phyloP scores from a whole-genome alignment of 768 basidiomycete species.

The Tulasnella sp. region DNA sequence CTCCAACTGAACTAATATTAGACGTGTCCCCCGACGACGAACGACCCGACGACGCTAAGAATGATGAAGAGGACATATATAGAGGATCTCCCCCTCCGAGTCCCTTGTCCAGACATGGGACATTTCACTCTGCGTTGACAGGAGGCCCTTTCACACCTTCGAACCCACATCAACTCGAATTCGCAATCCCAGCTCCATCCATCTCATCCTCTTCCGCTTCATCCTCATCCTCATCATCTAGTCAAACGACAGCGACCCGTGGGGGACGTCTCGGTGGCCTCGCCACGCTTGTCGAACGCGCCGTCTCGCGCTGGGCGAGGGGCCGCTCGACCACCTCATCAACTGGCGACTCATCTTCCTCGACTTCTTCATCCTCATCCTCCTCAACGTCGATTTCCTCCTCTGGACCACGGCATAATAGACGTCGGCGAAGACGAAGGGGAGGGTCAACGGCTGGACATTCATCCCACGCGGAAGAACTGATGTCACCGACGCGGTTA shows the following conservation, averaged over 20 bases:
- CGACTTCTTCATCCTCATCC: slow-evolving; percentile 32
- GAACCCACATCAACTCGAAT: slow-evolving; percentile 23
- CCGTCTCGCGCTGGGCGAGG: slow-evolving; percentile 63
- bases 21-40: no score
- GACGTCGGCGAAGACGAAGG: slow-evolving; percentile 35
- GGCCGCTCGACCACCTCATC: slow-evolving; percentile 12
- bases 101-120: background rate
- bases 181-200: slow-evolving; percentile 24
- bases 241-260: slow-evolving; percentile 28
- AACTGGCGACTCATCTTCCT: slow-evolving; percentile 19
- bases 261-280: slow-evolving; percentile 36
- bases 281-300: slow-evolving; percentile 55
- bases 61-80: no score
- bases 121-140: slow-evolving; percentile 17
- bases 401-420: slow-evolving; percentile 30
- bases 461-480: slow-evolving; percentile 43
- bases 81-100: no score
- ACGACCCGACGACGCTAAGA: no score
- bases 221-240: slow-evolving; percentile 31
- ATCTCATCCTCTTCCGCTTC: slow-evolving; percentile 33
- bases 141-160: slow-evolving; percentile 22
- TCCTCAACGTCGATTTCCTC: slow-evolving; percentile 36
- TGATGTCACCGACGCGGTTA: slow-evolving; percentile 46
- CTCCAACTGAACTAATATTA: no score
- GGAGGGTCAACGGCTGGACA: slow-evolving; percentile 41